These are phyloP conservation scores for Candida orba DNA, from an alignment of 805 yeast genomes.

Conservation along the genomic window DNA sequence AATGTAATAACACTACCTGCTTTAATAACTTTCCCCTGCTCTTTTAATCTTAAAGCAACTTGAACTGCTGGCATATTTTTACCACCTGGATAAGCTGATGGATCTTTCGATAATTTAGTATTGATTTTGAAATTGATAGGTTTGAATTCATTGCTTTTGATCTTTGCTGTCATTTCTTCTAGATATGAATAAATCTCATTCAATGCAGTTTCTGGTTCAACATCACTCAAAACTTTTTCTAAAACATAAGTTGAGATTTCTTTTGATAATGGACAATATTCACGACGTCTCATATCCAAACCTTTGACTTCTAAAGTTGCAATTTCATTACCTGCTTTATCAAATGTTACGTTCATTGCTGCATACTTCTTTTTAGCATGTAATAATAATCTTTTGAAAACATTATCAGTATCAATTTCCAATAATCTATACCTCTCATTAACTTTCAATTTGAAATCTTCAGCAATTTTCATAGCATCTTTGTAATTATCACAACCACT, in stretches of 20 bases:
- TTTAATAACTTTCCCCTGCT: conserved; percentile 78
- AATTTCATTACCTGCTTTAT: conserved; percentile 48
- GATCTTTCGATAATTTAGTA: conserved; percentile 86
- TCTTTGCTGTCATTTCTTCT: conserved; percentile 48
- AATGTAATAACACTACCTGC: conserved; percentile 89
- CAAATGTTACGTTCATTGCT: conserved; percentile 60
- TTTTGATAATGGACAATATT: conserved; percentile 87
- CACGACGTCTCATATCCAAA: conserved; percentile 94
- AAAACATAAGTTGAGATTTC: conserved; percentile 76
- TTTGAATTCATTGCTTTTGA: conserved; percentile 56
- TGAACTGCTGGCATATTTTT: conserved; percentile 84
- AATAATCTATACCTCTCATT: conserved; percentile 81
- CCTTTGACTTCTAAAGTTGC: conserved; percentile 85
- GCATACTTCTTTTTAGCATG: conserved; percentile 98
- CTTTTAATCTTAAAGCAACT: conserved; percentile 75
- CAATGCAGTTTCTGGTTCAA: conserved; percentile 71
- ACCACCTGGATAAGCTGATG: conserved; percentile 73
- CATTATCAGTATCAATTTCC: conserved; percentile 94
- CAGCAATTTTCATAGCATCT: conserved; percentile 80
- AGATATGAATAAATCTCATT: conserved; percentile 65
- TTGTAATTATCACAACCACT: conserved; percentile 63
- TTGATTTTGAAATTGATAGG: conserved; percentile 69
- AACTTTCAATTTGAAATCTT: conserved; percentile 74
- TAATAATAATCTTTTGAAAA: conserved; percentile 73
- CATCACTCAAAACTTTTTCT: conserved; percentile 60